Evolutionary conservation across 805 yeast species (phyloP), one percentile per base, ranked within the genome.

Genomic region (Saccharomycopsis schoenii): DNA sequence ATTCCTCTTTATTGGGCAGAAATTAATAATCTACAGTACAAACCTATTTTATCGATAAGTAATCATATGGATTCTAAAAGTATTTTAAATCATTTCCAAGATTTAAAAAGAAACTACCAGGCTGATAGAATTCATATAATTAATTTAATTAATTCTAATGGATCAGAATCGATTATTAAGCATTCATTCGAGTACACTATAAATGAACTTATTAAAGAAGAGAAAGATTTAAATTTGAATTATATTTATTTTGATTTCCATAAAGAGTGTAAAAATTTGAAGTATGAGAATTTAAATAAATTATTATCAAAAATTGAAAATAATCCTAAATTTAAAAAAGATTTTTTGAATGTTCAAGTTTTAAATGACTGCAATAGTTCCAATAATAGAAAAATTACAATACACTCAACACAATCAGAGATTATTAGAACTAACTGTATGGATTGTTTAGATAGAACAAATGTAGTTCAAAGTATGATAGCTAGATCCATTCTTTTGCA

Each of bases 1-100:
- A 97, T 94, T 50, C 99, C 99, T 6, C 90, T 89, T 17, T 86
- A 78, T 70, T 94, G 99, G 99, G 89, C 93, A 15, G 99, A 94
- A 74, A 81, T 94, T 70, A 94, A 93, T 74, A 88, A 89, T 70
- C 76, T 94, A 73, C 81, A 83, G 72, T 94, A 94, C 76, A 89
- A 86, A 71, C 99, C 99, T 47, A 80, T 79, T 65, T 76, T 94
- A 69, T 83, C 84, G 39, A 72, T 93, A 50, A 87, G 88, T 55
- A 81, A 76, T 47, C 66, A 67, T 54, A 75, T 80, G 36, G 76
- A 83, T 8, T 73, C 82, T 36, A 85, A 82, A 40, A 84, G 96
- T 1, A 85, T 97, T 1, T 76, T 78, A 66, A 76, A 77, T 67
- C 99, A 96, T 74, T 94, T 96, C 71, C 78, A 80, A 51, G 80